These are phyloP conservation scores for Talaromyces wortmannii DNA, from an alignment of 495 filamentous ascomycete genomes.

Conservation along the genomic window DNA sequence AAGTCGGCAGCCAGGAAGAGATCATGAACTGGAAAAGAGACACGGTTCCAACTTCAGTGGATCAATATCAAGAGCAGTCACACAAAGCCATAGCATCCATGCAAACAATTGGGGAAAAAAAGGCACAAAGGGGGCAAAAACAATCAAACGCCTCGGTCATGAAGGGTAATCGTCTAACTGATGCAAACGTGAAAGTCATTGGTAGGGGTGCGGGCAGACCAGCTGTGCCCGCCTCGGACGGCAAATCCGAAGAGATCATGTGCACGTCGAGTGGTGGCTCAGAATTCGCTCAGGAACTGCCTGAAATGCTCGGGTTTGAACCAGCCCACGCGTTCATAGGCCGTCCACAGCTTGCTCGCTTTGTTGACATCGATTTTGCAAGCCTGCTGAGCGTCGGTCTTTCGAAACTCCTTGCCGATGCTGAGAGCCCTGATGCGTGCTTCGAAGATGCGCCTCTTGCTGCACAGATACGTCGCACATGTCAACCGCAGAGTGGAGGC, in stretches of 20 bases:
- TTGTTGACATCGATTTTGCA: conserved; percentile 99
- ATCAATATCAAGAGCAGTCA: too few relatives aligned
- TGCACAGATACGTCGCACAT: conserved; percentile 87
- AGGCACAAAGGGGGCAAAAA: too few relatives aligned
- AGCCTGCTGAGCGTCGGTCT: conserved; percentile 95
- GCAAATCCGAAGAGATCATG: not conserved
- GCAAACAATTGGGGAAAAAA: too few relatives aligned
- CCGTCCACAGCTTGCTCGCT: conserved; percentile 90
- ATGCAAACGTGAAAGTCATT: not conserved
- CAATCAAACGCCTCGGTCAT: not conserved
- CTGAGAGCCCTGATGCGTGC: conserved; percentile 61
- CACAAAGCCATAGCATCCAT: too few relatives aligned
- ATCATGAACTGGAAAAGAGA: too few relatives aligned
- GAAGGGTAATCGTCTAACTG: not conserved
- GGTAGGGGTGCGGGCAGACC: conserved; percentile 1
- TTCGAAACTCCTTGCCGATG: conserved; percentile 82
- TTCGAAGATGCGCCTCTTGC: conserved; percentile 89
- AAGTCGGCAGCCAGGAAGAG: too few relatives aligned
- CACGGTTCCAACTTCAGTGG: too few relatives aligned
- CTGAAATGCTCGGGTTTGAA: conserved; percentile 59
- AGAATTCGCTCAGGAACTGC: conserved; percentile 35
- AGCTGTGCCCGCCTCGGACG: not conserved
- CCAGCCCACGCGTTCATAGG: conserved; percentile 88
- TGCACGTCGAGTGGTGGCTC: not conserved
- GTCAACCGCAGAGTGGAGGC: conserved; percentile 77